Evolutionary conservation across 75 land plant genomes (phyloP).

Genomic region (Pinus taeda): DNA sequence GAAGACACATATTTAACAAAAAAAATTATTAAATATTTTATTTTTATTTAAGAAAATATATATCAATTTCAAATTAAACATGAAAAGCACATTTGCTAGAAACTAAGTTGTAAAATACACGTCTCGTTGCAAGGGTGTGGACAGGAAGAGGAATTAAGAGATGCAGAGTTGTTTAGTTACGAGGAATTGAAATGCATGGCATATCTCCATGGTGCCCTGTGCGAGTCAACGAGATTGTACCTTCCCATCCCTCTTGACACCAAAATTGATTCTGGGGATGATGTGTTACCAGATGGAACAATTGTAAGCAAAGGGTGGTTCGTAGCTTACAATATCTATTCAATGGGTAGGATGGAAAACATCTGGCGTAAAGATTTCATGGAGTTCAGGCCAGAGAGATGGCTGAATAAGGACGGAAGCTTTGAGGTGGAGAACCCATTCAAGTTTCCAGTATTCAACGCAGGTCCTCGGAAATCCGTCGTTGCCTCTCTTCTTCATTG

Average conservation of each 20-base stretch:
- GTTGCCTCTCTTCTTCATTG: constrained; percentile 34
- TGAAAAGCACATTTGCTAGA: no score
- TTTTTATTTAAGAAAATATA: no score
- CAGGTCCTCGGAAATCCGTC: constrained; percentile 51
- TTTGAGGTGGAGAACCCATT: constrained; percentile 17
- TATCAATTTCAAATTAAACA: no score
- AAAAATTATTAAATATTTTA: no score
- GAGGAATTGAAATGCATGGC: constrained; percentile 12
- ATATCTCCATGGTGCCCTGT: constrained; percentile 28
- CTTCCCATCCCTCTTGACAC: constrained; percentile 31
- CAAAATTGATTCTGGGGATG: constrained; percentile 18
- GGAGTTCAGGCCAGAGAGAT: constrained; percentile 29
- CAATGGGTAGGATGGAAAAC: constrained; percentile 31
- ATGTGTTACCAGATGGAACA: constrained; percentile 38
- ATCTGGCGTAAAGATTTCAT: constrained; percentile 35
- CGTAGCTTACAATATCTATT: constrained; percentile 13
- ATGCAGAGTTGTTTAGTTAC: constrained; percentile 10
- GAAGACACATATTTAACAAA: no score
- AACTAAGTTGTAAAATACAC: no score
- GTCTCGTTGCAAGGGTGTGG: no score
- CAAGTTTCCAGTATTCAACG: constrained; percentile 37
- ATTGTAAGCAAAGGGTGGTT: not conserved
- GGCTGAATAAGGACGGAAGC: constrained; percentile 21
- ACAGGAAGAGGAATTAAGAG: not conserved
- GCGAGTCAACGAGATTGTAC: constrained; percentile 38